Percentiles rank a stretch among this genome's conserved stretches.
These are phyloP conservation scores for Chalciporus sphaerocephalus DNA, from an alignment of 768 basidiomycete genomes.

Conservation along the genomic window DNA sequence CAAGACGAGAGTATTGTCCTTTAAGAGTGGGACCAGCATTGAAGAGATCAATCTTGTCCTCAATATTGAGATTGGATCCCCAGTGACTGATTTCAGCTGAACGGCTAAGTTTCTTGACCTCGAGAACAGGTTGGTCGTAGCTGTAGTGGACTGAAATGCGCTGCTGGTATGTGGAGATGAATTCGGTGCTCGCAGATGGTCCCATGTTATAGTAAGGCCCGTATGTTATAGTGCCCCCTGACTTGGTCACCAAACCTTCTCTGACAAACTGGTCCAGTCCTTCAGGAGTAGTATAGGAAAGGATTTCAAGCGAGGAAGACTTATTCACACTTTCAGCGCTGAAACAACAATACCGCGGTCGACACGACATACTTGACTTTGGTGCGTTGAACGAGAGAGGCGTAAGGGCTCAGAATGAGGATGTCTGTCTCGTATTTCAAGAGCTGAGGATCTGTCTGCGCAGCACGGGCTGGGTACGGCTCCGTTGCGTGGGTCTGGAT, in stretches of 20 bases:
- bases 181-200: slow-evolving; percentile 51
- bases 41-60: slow-evolving; percentile 80
- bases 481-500: slow-evolving; percentile 73
- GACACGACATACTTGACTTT: slow-evolving; percentile 68
- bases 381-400: slow-evolving; percentile 74
- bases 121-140: slow-evolving; percentile 77
- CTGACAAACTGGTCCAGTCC: slow-evolving; percentile 53
- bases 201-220: slow-evolving; percentile 82
- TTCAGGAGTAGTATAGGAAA: slow-evolving; percentile 68
- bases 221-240: slow-evolving; percentile 79
- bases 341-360: background rate
- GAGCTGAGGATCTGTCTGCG: slow-evolving; percentile 73
- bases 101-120: slow-evolving; percentile 68
- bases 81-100: slow-evolving; percentile 92
- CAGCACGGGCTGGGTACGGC: slow-evolving; percentile 70
- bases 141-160: slow-evolving; percentile 72
- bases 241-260: slow-evolving; percentile 62
- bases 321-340: slow-evolving; percentile 36
- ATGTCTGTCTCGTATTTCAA: slow-evolving; percentile 74
- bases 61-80: slow-evolving; percentile 91
- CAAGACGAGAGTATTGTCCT: slow-evolving; percentile 91
- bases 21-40: slow-evolving; percentile 89
- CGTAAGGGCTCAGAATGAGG: slow-evolving; percentile 82
- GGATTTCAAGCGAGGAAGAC: slow-evolving; percentile 64
- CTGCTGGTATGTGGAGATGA: slow-evolving; percentile 60